phyloP scores from a whole-genome alignment of 2,329 filamentous ascomycete genomes.

The Coniochaeta sp. region DNA sequence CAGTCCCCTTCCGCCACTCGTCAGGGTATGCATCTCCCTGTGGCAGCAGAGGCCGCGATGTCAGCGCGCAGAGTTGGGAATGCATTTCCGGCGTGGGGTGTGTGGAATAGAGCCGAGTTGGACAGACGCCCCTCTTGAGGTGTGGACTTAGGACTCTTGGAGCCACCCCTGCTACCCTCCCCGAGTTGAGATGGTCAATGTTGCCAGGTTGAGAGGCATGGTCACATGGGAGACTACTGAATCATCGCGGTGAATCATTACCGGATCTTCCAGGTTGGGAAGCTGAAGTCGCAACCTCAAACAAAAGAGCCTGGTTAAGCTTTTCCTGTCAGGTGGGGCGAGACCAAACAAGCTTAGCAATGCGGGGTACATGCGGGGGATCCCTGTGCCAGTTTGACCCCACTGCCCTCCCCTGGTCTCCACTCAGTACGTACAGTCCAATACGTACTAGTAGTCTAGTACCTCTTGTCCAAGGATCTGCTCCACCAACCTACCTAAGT shows the following conservation, averaged over 20 bases:
- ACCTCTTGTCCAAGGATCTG: too few species aligned
- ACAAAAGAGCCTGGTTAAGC: not conserved
- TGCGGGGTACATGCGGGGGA: not conserved
- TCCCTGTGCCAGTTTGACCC: too few species aligned
- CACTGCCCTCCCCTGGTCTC: too few species aligned
- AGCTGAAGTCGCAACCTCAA: not conserved
- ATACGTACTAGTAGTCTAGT: too few species aligned
- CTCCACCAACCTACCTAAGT: too few species aligned
- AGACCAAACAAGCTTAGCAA: not conserved
- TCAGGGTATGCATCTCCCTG: not conserved
- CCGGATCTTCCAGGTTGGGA: not conserved
- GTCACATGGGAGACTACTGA: not conserved
- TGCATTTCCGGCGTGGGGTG: not conserved
- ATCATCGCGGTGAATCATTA: not conserved
- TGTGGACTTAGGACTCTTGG: not conserved
- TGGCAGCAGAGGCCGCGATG: not conserved
- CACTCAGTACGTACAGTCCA: too few species aligned
- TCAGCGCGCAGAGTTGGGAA: not conserved
- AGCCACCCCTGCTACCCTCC: not conserved
- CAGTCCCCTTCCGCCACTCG: not conserved
- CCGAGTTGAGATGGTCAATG: not conserved
- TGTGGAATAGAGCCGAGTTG: not conserved
- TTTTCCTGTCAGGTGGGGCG: not conserved
- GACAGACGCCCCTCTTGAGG: not conserved
- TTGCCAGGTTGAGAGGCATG: not conserved